Evolutionary conservation across 768 basidiomycete species (phyloP).

Genomic region (Lactifluus hygrophoroides): DNA sequence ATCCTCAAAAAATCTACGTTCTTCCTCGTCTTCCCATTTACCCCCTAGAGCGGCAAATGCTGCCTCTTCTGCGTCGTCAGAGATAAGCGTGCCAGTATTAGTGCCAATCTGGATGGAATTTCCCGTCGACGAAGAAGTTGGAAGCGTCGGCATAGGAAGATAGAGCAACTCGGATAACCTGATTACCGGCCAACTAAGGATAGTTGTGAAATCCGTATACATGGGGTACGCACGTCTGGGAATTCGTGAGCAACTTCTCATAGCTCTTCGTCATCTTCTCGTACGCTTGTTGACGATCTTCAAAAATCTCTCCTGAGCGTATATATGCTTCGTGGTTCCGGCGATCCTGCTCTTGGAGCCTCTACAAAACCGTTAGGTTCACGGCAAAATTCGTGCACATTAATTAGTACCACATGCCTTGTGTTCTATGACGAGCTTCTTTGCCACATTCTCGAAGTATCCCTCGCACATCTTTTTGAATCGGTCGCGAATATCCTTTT

Average conservation of each 20-base stretch:
- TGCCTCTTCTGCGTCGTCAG: conserved; percentile 51
- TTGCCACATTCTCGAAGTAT: conserved; percentile 87
- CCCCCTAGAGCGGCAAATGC: conserved; percentile 44
- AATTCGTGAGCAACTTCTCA: conserved; percentile 82
- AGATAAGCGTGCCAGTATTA: conserved; percentile 33
- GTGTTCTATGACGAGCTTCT: conserved; percentile 88
- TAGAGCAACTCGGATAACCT: conserved; percentile 90
- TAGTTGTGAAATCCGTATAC: neutral
- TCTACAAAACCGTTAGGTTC: conserved; percentile 37
- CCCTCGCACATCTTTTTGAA: conserved; percentile 90
- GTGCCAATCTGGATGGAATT: conserved; percentile 74
- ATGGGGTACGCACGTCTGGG: conserved; percentile 58
- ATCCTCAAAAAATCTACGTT: conserved; percentile 88
- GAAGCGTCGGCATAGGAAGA: conserved; percentile 72
- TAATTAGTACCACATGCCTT: conserved; percentile 42
- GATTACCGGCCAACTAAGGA: neutral
- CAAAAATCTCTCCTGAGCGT: conserved; percentile 97
- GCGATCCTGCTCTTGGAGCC: conserved; percentile 92
- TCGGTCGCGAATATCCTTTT: conserved; percentile 76
- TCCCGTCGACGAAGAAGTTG: conserved; percentile 69
- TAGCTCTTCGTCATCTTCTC: conserved; percentile 97
- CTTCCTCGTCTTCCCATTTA: conserved; percentile 99
- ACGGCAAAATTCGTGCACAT: neutral
- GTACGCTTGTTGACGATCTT: conserved; percentile 96
- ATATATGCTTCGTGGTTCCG: conserved; percentile 99